A percentile compares a stretch with the other conserved stretches of the same genome.
These are phyloP conservation scores for Carex scoparia DNA, from an alignment of 176 grass and related monocot species.

Conservation along the genomic window DNA sequence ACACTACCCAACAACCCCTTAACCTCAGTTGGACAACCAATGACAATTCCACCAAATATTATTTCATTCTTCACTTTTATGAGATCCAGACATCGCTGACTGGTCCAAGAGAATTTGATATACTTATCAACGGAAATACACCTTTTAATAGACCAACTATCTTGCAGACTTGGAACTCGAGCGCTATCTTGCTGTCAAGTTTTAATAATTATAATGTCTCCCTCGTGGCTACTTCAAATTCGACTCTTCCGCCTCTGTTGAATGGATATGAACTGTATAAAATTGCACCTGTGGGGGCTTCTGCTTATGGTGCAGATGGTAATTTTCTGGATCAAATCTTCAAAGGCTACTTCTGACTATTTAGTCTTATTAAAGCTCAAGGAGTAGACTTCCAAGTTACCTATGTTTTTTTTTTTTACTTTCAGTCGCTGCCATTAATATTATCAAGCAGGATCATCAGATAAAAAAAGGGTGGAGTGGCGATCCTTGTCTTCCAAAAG, in stretches of 20 bases:
- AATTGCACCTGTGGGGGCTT: background rate
- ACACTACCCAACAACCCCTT: background rate
- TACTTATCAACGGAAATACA: background rate
- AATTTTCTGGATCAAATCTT: background rate
- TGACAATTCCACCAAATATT: background rate
- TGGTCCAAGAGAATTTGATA: conserved; percentile 19
- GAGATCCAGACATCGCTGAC: conserved; percentile 10
- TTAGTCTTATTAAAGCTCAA: no score
- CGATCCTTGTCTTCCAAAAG: conserved; percentile 2
- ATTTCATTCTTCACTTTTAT: conserved; percentile 21
- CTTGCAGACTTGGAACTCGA: no score
- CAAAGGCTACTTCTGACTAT: no score
- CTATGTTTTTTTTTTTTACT: background rate
- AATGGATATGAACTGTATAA: conserved; percentile 36
- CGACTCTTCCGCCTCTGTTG: conserved; percentile 23
- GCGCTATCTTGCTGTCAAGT: background rate
- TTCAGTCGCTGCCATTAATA: conserved; percentile 24
- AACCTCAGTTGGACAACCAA: background rate
- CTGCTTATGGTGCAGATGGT: background rate
- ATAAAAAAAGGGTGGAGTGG: background rate
- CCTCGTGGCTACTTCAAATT: background rate
- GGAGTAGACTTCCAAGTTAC: background rate
- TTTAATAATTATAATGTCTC: background rate
- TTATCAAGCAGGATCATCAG: background rate
- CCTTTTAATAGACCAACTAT: no score